Base-by-base conservation (phyloP, 2,329 filamentous ascomycete genomes). In the Dactylonectria estremocensis region DNA sequence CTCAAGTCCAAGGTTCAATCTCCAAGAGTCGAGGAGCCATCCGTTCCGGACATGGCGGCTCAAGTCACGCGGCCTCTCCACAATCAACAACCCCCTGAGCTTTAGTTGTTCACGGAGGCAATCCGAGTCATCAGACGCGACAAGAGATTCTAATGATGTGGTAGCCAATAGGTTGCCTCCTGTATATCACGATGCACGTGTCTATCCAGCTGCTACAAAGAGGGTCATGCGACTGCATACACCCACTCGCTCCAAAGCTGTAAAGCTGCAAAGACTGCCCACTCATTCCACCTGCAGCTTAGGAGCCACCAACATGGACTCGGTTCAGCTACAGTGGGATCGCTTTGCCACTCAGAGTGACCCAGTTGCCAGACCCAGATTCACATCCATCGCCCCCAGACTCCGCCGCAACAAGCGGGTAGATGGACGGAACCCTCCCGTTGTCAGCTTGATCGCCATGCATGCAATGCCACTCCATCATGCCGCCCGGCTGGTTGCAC, bases 1-100 rank as follows among this genome's bases (percentile, higher is more conserved):
- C 69, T 69, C 63, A 40, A 46, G 61, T 62, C 58, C 64, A 58
- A 35, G 58, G 31, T 59, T 52, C 64, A 66, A 66, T 66, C 64
- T 66, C 62, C 58, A 57, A 33, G 22, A 58, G 48, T 2, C 24
- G 4, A 28, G 4, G 24, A 28, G 24, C 58, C 67, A 52, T 64
- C 10, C 60, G 59, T 58, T 68, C 70, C 63, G 72, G 74, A 73
- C 69, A 75, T 76, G 74, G 72, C 72, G 74, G 74, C 74, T 76
- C 70, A 68, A 67, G 69, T 75, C 74, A 75, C 71, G 71, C 72
- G 69, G 72, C 59, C 52, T 54, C 61, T 62, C 62, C 59, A 63
- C 66, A 58, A 46, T 52, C 56, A 53, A 56, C 61, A 53, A 50
- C 60, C 63, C 72, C 74, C 75, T 69, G 64, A 67, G 50, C 45